Base-by-base conservation (phyloP, 148 eudicot species). In the Camellia sinensis region DNA sequence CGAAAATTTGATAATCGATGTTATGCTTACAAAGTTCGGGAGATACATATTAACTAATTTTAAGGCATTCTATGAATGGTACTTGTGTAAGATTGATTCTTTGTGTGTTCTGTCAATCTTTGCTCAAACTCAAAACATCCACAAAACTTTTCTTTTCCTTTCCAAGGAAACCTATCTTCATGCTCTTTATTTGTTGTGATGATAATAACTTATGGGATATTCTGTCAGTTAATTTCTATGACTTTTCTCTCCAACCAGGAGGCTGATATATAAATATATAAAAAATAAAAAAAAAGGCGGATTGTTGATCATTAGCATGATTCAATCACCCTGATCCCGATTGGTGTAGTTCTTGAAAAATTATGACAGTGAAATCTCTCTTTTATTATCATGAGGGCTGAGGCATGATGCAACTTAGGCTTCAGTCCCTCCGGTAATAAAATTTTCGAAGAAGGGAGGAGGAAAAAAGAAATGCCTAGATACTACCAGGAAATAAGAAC, bases 241-340 rank as follows among this genome's bases (percentile, higher is more conserved):
- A 60, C 19, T 60, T 60, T 60, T 60, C 64, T 60, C 21, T 7
- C 64, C 64, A 60, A 60, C 8, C 64, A 15, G 21, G 19, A 3
- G 13, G 21, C 22, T 60, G 64, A 60, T 60, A 14, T 29, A 3
- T 29, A 29, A n/a, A n/a, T n/a, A n/a, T n/a, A n/a, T n/a, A n/a
- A n/a, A n/a, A n/a, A n/a, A 1, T 0, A 22, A 22, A 70, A 46
- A 18, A 3, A 15, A n/a, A 5, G 19, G 29, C 18, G 19, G 53
- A 70, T 46, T 45, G 11, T 21, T 70, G 74, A 45, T 70, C 56
- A 46, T 70, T 70, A n/a, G 53, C 14, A 46, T 70, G 73, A 18
- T 52, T 45, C 21, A 45, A n/a, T 7, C 9, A 45, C 53, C 56
- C 29, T 18, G 13, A 11, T 70, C 14, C 13, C 46, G 22, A 7